phyloP scores from a whole-genome alignment of 1,284 basidiomycete genomes.

The Tilletia walkeri region DNA sequence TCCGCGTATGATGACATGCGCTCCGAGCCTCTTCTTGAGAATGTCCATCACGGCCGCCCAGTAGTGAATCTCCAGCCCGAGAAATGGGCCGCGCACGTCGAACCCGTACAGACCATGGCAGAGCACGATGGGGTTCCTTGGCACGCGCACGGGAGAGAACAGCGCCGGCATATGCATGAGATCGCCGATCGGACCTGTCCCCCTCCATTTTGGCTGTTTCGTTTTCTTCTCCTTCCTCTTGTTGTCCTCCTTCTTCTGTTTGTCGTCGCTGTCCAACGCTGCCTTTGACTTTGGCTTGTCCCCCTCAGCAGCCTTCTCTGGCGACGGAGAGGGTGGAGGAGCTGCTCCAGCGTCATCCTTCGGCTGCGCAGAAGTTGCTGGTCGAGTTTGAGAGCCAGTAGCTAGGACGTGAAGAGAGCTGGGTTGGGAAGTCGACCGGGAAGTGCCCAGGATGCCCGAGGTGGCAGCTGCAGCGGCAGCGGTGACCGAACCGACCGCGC shows the following conservation, averaged over 20 bases:
- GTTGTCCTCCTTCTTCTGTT: neutral
- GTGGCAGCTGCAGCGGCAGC: neutral
- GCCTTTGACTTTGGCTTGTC: neutral
- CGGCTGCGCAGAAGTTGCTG: neutral
- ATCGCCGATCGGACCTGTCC: slow-evolving; percentile 26
- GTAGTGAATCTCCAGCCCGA: slow-evolving; percentile 76
- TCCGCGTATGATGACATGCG: slow-evolving; percentile 89
- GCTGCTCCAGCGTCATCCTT: neutral
- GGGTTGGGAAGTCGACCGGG: too few relatives aligned
- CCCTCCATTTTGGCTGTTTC: slow-evolving; percentile 6
- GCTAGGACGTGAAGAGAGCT: too few relatives aligned
- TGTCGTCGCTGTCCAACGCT: neutral
- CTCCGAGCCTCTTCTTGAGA: slow-evolving; percentile 77
- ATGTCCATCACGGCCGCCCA: slow-evolving; percentile 87
- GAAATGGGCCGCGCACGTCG: slow-evolving; percentile 75
- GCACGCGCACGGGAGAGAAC: slow-evolving; percentile 66
- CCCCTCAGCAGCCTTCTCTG: too few relatives aligned
- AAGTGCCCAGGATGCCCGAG: too few relatives aligned
- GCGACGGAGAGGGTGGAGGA: neutral
- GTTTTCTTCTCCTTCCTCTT: neutral
- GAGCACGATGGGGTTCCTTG: slow-evolving; percentile 84
- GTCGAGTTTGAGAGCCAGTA: neutral
- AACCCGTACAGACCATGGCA: slow-evolving; percentile 76
- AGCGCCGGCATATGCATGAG: slow-evolving; percentile 40
- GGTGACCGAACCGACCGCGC: neutral